A percentile compares a stretch with the other conserved stretches of the same genome.
Conservation (phyloP, 2,329 filamentous ascomycete species). For the Ascochyta koolunga region DNA sequence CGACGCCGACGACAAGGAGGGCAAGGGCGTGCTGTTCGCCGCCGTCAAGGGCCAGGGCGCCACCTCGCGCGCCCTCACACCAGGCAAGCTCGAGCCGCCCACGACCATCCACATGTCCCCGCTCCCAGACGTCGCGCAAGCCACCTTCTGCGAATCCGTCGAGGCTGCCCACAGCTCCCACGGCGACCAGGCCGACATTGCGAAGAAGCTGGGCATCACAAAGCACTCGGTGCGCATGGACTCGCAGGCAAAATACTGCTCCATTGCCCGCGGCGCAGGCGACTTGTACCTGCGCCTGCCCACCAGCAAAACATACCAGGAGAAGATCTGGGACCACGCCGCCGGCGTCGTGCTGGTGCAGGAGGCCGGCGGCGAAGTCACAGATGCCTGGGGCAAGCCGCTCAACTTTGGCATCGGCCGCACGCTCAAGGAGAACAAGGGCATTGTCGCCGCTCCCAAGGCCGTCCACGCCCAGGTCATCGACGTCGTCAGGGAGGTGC, state of each 20-base stretch:
- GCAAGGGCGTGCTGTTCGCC: slow-evolving; percentile 86
- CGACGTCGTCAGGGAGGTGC: slow-evolving; percentile 79
- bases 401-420: slow-evolving; percentile 87
- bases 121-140: slow-evolving; percentile 74
- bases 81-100: slow-evolving; percentile 59
- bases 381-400: slow-evolving; percentile 82
- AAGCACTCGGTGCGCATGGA: slow-evolving; percentile 93
- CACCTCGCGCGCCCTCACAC: slow-evolving; percentile 73
- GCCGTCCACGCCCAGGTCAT: slow-evolving; percentile 78
- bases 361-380: slow-evolving; percentile 91
- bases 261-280: slow-evolving; percentile 89
- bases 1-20: slow-evolving; percentile 74
- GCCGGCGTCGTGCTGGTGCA: slow-evolving; percentile 92
- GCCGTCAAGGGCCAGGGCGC: slow-evolving; percentile 82
- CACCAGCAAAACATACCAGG: slow-evolving; percentile 83
- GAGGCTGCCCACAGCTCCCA: slow-evolving; percentile 93
- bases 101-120: slow-evolving; percentile 80
- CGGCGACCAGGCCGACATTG: slow-evolving; percentile 83
- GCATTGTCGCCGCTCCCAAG: slow-evolving; percentile 85
- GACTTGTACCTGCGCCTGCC: slow-evolving; percentile 94
- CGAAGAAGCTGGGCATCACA: slow-evolving; percentile 83
- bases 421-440: slow-evolving; percentile 88
- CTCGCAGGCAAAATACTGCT: slow-evolving; percentile 96
- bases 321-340: slow-evolving; percentile 99
- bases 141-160: slow-evolving; percentile 95